Evolutionary conservation across 345 rosid species (phyloP).

Genomic region (Camelina hispida): DNA sequence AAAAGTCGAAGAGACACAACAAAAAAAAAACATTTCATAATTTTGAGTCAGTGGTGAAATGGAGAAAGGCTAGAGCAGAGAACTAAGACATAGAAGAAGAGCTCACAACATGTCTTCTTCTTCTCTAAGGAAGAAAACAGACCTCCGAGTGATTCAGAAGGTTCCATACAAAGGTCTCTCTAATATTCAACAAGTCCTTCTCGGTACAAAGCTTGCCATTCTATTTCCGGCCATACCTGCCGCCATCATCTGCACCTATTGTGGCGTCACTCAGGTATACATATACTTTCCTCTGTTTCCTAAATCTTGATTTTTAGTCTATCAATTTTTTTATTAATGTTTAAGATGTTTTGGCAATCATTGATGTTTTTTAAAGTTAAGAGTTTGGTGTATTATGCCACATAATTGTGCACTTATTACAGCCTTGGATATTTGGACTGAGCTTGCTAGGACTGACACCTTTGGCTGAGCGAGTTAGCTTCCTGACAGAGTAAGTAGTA

Average conservation of each 20-base stretch:
- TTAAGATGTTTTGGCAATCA: slow-evolving; percentile 7
- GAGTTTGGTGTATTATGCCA: neutral
- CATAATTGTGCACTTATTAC: slow-evolving; percentile 27
- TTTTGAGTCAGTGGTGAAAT: slow-evolving; percentile 17
- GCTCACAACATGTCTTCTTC: slow-evolving; percentile 90
- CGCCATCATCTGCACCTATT: slow-evolving; percentile 61
- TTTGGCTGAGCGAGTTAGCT: slow-evolving; percentile 94
- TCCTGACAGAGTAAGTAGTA: slow-evolving; percentile 88
- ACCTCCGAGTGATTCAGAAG: slow-evolving; percentile 64
- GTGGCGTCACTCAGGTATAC: slow-evolving; percentile 63
- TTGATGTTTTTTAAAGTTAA: neutral
- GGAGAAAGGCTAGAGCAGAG: slow-evolving; percentile 56
- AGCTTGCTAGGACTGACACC: slow-evolving; percentile 93
- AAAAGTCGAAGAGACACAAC: too few relatives aligned
- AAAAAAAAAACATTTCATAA: too few relatives aligned
- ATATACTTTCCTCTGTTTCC: neutral
- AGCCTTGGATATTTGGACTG: slow-evolving; percentile 87
- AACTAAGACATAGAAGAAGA: slow-evolving; percentile 70
- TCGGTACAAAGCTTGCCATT: slow-evolving; percentile 86
- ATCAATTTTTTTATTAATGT: neutral
- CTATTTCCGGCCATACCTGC: slow-evolving; percentile 82
- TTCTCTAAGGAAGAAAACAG: slow-evolving; percentile 80
- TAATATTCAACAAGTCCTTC: slow-evolving; percentile 51
- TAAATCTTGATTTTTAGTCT: neutral
- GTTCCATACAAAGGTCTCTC: slow-evolving; percentile 55